Base-by-base conservation (phyloP, 768 basidiomycete genomes). In the Amanita inopinata region DNA sequence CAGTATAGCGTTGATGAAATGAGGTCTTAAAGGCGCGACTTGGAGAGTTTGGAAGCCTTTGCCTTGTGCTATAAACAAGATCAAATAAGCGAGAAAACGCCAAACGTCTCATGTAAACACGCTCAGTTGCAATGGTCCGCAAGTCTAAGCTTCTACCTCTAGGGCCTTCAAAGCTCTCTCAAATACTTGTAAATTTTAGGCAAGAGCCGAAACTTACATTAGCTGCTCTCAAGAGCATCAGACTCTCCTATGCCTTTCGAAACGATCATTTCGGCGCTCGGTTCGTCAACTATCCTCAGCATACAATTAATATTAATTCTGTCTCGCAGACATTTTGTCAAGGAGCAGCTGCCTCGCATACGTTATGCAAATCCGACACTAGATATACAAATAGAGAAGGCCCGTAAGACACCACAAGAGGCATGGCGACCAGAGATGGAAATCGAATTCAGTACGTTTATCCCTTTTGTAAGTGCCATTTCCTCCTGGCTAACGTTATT, bases 231-330 rank as follows among this genome's bases (percentile, higher is more conserved):
- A 74, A 71, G 44, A 61, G 62, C 8, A 56, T 85, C 19, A 73
- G 64, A 43, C 61, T 86, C 22, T 73, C 74, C 0, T 66, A 72
- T 33, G 81, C 80, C 1, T 62, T 64, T 23, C 65, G 66, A 52
- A 83, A 84, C 53, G 79, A 83, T 58, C 80, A 86, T 56, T 83
- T 78, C 55, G 83, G 82, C 49, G 81, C 83, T 19, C 70, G 81
- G 85, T 84, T 2, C 32, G 19, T 23, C 24, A 14, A 44, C 40
- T 19, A 36, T 24, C 12, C 17, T 30, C 31, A 14, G 14, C 23
- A 19, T 14, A 9, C 25, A 17, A 24, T 18, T 46, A 20, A 18
- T 8, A 20, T 14, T 44, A 36, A 15, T 22, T 18, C n/a, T n/a
- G n/a, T n/a, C n/a, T 22, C 25, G 36, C 45, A 86, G 87, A 33